Conservation (phyloP, 106 monocot species). For the Dioscorea alata region DNA sequence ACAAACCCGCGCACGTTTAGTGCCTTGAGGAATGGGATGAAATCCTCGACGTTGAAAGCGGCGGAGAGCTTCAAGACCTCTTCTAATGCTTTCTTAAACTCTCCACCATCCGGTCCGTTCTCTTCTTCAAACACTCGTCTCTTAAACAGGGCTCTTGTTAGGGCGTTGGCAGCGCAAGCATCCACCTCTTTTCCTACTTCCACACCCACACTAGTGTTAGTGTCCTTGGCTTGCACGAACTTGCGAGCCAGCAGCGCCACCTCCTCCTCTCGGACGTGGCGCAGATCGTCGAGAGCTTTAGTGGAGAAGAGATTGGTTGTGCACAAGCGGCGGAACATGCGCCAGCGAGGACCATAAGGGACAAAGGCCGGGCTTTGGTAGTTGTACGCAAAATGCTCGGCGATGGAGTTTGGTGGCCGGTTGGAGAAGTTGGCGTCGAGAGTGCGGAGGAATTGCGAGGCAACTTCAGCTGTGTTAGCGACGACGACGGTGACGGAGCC, state of each 20-base stretch:
- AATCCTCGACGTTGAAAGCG: slow-evolving; percentile 38
- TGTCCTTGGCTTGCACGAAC: not conserved
- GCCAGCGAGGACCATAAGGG: slow-evolving; percentile 50
- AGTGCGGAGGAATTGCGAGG: slow-evolving; percentile 22
- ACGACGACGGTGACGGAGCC: slow-evolving; percentile 41
- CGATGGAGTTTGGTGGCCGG: slow-evolving; percentile 52
- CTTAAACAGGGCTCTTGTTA: slow-evolving; percentile 25
- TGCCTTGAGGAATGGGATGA: slow-evolving; percentile 32
- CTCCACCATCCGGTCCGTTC: slow-evolving; percentile 10
- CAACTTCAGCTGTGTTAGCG: slow-evolving; percentile 24
- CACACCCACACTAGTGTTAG: not conserved
- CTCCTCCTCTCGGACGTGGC: slow-evolving; percentile 23
- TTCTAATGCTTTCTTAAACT: slow-evolving; percentile 45
- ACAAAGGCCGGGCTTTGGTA: slow-evolving; percentile 39
- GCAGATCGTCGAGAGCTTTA: slow-evolving; percentile 42
- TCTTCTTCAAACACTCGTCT: slow-evolving; percentile 26
- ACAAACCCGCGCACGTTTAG: slow-evolving; percentile 37
- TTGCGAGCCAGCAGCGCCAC: slow-evolving; percentile 5
- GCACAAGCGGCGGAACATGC: slow-evolving; percentile 38
- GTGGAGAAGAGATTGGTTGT: slow-evolving; percentile 37
- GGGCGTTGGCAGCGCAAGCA: slow-evolving; percentile 36
- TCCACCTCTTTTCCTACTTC: slow-evolving; percentile 20
- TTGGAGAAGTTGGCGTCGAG: slow-evolving; percentile 45
- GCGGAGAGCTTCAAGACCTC: slow-evolving; percentile 47
- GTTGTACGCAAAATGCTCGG: slow-evolving; percentile 53